These are phyloP conservation scores for Sanghuangporus sanghuang DNA, from an alignment of 1,284 basidiomycete genomes.

Conservation along the genomic window DNA sequence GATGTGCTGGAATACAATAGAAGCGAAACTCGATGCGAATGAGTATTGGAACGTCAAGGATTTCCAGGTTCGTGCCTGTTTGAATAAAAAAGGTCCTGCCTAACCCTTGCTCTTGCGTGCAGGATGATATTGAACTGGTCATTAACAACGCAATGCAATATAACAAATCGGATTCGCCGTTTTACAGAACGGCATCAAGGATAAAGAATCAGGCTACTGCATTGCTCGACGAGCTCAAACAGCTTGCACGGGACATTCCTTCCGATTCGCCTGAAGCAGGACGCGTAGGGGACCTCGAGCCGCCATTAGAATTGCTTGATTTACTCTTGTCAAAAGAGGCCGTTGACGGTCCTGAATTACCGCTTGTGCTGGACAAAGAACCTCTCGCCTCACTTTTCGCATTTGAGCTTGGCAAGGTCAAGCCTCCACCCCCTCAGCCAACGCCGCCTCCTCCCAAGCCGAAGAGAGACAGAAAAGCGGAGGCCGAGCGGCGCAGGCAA, in stretches of 20 bases:
- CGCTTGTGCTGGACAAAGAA: slow-evolving; percentile 42
- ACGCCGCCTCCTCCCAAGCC: slow-evolving; percentile 26
- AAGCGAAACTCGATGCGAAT: slow-evolving; percentile 71
- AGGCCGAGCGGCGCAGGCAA: slow-evolving; percentile 31
- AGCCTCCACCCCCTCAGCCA: slow-evolving; percentile 47
- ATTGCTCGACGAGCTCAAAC: slow-evolving; percentile 57
- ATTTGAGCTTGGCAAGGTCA: slow-evolving; percentile 58
- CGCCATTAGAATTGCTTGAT: slow-evolving; percentile 48
- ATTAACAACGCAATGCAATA: slow-evolving; percentile 85
- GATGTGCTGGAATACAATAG: slow-evolving; percentile 87
- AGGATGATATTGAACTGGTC: slow-evolving; percentile 84
- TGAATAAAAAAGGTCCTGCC: not conserved
- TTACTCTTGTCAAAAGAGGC: slow-evolving; percentile 47
- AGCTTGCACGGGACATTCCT: slow-evolving; percentile 20
- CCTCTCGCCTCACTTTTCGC: slow-evolving; percentile 65
- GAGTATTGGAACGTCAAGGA: slow-evolving; percentile 72
- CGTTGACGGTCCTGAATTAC: slow-evolving; percentile 47
- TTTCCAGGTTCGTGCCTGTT: slow-evolving; percentile 58
- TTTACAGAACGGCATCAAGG: slow-evolving; percentile 68
- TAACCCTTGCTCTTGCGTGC: not conserved
- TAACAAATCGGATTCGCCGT: slow-evolving; percentile 72
- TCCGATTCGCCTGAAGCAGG: slow-evolving; percentile 7
- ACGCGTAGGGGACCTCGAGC: slow-evolving; percentile 66
- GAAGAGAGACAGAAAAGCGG: slow-evolving; percentile 38
- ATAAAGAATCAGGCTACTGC: slow-evolving; percentile 58